phyloP scores from a whole-genome alignment of 176 grass and related monocot species.

The Rhipidocladum racemiflorum region DNA sequence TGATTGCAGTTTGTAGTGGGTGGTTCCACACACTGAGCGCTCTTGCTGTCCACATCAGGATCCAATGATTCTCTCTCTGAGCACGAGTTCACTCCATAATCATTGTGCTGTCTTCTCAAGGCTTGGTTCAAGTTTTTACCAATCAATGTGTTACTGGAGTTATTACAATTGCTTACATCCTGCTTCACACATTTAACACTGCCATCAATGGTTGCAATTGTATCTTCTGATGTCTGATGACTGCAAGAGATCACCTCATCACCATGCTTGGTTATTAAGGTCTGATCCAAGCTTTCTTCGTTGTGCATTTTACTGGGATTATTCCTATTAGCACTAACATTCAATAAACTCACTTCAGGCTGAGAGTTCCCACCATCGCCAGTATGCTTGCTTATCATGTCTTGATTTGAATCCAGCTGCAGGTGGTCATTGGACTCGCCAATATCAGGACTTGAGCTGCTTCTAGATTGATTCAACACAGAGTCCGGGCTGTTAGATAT shows the following conservation, averaged over 20 bases:
- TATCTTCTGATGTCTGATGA: constrained; percentile 18
- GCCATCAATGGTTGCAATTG: not conserved
- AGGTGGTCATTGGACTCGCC: constrained; percentile 15
- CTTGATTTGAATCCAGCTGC: constrained; percentile 34
- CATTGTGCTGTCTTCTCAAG: not conserved
- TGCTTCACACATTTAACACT: constrained; percentile 12
- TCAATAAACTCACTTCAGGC: not conserved
- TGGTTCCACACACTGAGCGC: not conserved
- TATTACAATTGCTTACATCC: not conserved
- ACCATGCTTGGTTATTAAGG: constrained; percentile 16
- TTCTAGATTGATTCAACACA: constrained; percentile 40
- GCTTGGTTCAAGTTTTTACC: not conserved
- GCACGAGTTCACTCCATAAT: not conserved
- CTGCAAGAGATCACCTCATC: not conserved
- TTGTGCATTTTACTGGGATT: not conserved
- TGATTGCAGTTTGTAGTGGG: not conserved
- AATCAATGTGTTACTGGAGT: constrained; percentile 19
- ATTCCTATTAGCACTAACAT: constrained; percentile 8
- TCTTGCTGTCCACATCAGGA: constrained; percentile 10
- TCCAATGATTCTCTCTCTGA: not conserved
- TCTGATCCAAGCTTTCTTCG: constrained; percentile 13
- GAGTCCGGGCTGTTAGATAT: constrained; percentile 47
- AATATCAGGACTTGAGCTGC: constrained; percentile 34
- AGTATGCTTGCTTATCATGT: constrained; percentile 19
- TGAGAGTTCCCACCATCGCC: not conserved